Conservation (phyloP, 2,329 filamentous ascomycete genomes). For the Talaromyces islandicus region DNA sequence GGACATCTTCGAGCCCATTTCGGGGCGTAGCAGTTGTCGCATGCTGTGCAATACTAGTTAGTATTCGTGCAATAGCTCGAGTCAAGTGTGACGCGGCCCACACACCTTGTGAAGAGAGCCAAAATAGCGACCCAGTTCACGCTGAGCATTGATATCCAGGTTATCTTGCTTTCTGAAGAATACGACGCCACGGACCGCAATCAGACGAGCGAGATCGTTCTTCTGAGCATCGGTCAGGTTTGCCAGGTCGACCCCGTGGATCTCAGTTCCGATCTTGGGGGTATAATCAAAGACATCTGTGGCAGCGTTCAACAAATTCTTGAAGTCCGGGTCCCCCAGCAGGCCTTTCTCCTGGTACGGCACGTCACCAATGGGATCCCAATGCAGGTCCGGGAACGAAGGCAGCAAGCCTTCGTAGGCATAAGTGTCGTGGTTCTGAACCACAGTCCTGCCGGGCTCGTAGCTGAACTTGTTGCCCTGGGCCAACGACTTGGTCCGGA, state of each 20-base stretch:
- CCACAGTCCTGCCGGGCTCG: constrained; percentile 42
- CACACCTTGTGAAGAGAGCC: constrained; percentile 45
- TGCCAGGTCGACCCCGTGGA: constrained; percentile 47
- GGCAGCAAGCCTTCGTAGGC: constrained; percentile 49
- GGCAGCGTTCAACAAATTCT: constrained; percentile 46
- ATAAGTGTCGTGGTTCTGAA: constrained; percentile 45
- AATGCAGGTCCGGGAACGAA: constrained; percentile 48
- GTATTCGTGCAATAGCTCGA: background rate
- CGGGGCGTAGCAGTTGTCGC: constrained; percentile 50
- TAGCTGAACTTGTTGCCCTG: constrained; percentile 33
- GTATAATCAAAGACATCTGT: constrained; percentile 53
- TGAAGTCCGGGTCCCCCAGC: constrained; percentile 49
- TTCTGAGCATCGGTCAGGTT: constrained; percentile 47
- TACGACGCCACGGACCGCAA: constrained; percentile 51
- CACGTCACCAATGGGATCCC: constrained; percentile 44
- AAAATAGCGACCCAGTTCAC: constrained; percentile 48
- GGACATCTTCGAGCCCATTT: constrained; percentile 49
- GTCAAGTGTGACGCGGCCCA: background rate
- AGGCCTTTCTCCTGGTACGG: constrained; percentile 51
- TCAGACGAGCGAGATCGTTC: constrained; percentile 49
- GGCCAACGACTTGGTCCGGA: constrained; percentile 14
- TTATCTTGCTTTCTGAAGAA: constrained; percentile 53
- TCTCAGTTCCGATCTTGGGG: constrained; percentile 51
- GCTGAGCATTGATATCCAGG: constrained; percentile 49
- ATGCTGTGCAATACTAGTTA: constrained; percentile 28